phyloP scores from a whole-genome alignment of 805 yeast genomes.

The Yarrowia sp. region DNA sequence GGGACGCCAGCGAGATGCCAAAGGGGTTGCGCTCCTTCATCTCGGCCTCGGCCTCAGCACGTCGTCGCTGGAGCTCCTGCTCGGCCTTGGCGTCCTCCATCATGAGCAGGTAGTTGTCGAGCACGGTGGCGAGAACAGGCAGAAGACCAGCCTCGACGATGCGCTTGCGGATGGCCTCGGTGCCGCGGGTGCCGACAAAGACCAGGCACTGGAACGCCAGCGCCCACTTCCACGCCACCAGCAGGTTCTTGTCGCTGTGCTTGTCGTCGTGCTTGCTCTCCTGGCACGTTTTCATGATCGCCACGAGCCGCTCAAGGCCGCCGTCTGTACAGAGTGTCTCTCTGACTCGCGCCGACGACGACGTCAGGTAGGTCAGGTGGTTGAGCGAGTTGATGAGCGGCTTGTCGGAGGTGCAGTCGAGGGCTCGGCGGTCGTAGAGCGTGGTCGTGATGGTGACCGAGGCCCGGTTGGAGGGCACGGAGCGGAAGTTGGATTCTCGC shows the following conservation, averaged over 20 bases:
- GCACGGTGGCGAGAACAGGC: conserved; percentile 85
- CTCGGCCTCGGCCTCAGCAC: conserved; percentile 9
- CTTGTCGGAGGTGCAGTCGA: conserved; percentile 83
- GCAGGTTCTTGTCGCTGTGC: conserved; percentile 40
- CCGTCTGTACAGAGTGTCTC: conserved; percentile 89
- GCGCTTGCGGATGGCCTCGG: conserved; percentile 77
- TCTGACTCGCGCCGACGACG: conserved; percentile 82
- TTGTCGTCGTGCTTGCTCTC: conserved; percentile 26
- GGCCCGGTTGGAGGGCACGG: conserved; percentile 77
- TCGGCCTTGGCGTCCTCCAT: conserved; percentile 23
- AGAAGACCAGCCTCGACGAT: conserved; percentile 90
- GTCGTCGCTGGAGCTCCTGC: conserved; percentile 22
- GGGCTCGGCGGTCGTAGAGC: conserved; percentile 85
- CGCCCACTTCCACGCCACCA: conserved; percentile 97
- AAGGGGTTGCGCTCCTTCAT: conserved; percentile 5
- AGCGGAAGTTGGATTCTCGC: conserved; percentile 88
- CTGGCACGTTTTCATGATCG: conserved; percentile 79
- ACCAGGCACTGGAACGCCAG: conserved; percentile 90
- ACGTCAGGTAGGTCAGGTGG: conserved; percentile 81
- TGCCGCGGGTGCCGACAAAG: conserved; percentile 87
- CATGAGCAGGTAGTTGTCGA: conserved; percentile 70
- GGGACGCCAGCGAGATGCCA: neutral
- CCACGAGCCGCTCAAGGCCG: conserved; percentile 83
- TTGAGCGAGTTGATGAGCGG: conserved; percentile 90
- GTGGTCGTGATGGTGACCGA: conserved; percentile 89